Conservation (phyloP, 1,139 yeast genomes). For the Pichia sp. region DNA sequence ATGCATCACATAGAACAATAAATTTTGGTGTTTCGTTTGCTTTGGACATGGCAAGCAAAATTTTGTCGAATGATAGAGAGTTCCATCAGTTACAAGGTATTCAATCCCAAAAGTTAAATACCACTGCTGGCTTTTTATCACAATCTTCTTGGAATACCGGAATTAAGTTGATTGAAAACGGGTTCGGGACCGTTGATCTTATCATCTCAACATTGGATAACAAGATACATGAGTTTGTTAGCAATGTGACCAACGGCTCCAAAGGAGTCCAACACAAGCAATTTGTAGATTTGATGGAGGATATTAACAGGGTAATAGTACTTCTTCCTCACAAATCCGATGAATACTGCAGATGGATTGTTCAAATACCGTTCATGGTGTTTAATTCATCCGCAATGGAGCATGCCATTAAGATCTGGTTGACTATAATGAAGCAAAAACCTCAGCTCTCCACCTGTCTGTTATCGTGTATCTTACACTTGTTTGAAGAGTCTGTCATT, state of each 20-base stretch:
- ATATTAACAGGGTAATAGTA: constrained; percentile 38
- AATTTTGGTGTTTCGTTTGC: constrained; percentile 87
- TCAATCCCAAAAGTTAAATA: constrained; percentile 34
- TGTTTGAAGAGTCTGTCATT: constrained; percentile 63
- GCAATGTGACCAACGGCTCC: constrained; percentile 6
- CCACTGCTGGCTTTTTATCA: constrained; percentile 66
- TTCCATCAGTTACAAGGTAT: constrained; percentile 24
- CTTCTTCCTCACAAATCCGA: constrained; percentile 39
- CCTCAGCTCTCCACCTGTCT: constrained; percentile 50
- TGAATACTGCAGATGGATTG: constrained; percentile 49
- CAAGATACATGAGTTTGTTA: constrained; percentile 1
- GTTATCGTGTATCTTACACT: constrained; percentile 56
- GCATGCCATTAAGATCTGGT: constrained; percentile 71
- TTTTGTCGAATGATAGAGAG: constrained; percentile 59
- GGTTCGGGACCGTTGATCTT: constrained; percentile 3
- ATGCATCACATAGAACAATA: constrained; percentile 26
- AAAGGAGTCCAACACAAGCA: constrained; percentile 16
- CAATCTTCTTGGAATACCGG: constrained; percentile 63
- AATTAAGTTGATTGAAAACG: constrained; percentile 6
- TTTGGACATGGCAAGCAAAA: constrained; percentile 73
- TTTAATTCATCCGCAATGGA: constrained; percentile 58
- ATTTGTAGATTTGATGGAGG: constrained; percentile 37
- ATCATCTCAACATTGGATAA: constrained; percentile 4
- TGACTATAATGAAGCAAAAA: constrained; percentile 67
- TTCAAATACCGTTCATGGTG: constrained; percentile 60